phyloP scores from a whole-genome alignment of 169 alveolate genomes.

The Miamiensis avidus region DNA sequence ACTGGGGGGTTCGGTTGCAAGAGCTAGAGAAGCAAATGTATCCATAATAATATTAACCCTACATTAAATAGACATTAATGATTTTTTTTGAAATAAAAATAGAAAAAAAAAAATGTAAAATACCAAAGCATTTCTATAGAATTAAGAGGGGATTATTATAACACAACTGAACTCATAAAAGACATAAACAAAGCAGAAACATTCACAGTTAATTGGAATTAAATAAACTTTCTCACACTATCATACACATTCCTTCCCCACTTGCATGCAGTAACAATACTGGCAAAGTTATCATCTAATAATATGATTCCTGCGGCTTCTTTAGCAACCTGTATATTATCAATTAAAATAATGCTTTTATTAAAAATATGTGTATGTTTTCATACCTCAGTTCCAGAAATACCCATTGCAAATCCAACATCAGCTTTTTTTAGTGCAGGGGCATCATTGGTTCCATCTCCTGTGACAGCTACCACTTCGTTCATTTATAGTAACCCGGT shows the following conservation, averaged over 20 bases:
- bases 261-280: constrained; percentile 76
- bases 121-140: constrained; percentile 85
- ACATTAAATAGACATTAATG: neutral
- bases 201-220: constrained; percentile 81
- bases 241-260: constrained; percentile 88
- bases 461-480: constrained; percentile 92
- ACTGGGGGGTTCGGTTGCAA: constrained; percentile 88
- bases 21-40: constrained; percentile 84
- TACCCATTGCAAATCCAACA: constrained; percentile 96
- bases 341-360: too few species aligned
- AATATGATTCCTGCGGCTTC: constrained; percentile 86
- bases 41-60: constrained; percentile 87
- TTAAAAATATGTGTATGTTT: constrained; percentile 46
- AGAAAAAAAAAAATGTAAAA: constrained; percentile 1
- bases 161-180: constrained; percentile 73
- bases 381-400: constrained; percentile 86
- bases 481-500: constrained; percentile 77
- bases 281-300: constrained; percentile 81
- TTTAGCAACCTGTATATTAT: constrained; percentile 56
- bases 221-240: constrained; percentile 72
- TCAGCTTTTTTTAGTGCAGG: constrained; percentile 92
- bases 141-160: constrained; percentile 81
- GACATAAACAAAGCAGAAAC: constrained; percentile 76
- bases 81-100: neutral
- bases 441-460: constrained; percentile 94